Evolutionary conservation across 2,329 filamentous ascomycete species (phyloP).

Genomic region (Didymella keratinophila): DNA sequence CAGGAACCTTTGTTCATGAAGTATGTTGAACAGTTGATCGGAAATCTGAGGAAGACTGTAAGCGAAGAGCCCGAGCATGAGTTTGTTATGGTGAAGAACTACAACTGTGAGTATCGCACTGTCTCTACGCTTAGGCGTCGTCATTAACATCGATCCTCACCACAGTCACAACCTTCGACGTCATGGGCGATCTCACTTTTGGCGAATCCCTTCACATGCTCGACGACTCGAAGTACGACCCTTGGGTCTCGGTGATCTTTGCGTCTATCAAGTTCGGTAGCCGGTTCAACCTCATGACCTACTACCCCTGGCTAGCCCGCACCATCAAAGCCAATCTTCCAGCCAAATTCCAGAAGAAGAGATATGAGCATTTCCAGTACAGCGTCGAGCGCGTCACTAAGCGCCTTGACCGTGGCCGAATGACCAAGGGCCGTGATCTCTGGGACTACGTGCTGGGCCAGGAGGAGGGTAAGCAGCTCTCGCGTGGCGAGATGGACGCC

Average conservation of each 20-base stretch:
- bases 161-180: constrained; percentile 40
- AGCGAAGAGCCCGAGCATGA: constrained; percentile 40
- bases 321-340: not conserved
- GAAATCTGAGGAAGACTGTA: constrained; percentile 43
- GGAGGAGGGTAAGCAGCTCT: constrained; percentile 18
- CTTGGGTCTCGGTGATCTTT: constrained; percentile 46
- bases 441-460: constrained; percentile 51
- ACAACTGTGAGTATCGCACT: constrained; percentile 33
- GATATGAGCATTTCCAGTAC: constrained; percentile 29
- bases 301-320: constrained; percentile 1
- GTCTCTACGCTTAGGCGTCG: not conserved
- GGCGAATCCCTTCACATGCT: constrained; percentile 45
- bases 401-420: constrained; percentile 38
- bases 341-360: constrained; percentile 16
- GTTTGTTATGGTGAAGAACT: constrained; percentile 45
- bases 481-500: constrained; percentile 1
- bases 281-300: constrained; percentile 21
- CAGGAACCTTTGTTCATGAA: constrained; percentile 53
- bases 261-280: constrained; percentile 10
- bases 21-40: constrained; percentile 54
- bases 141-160: not conserved
- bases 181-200: constrained; percentile 47
- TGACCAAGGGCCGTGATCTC: constrained; percentile 47
- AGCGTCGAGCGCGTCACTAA: constrained; percentile 38
- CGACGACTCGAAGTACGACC: constrained; percentile 36